Evolutionary conservation across 83 land plant genomes (phyloP).

Genomic region (Picea engelmannii): DNA sequence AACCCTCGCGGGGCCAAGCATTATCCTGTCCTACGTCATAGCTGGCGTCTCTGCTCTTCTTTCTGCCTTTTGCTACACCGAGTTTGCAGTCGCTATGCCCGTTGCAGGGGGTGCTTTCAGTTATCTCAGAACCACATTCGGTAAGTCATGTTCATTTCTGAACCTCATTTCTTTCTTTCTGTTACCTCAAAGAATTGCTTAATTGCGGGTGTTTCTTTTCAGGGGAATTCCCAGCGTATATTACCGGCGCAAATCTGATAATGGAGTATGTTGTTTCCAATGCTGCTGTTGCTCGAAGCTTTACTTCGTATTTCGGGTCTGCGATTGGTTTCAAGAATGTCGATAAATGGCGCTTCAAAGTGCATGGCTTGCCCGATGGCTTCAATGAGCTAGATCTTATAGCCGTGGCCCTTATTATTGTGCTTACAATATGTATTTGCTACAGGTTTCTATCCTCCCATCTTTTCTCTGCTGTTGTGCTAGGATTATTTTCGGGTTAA

Average conservation of each 20-base stretch:
- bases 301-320: conserved; percentile 71
- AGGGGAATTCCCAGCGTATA: conserved; percentile 72
- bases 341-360: conserved; percentile 59
- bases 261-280: conserved; percentile 34
- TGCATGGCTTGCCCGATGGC: conserved; percentile 49
- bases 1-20: conserved; percentile 68
- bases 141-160: conserved; percentile 17
- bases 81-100: conserved; percentile 91
- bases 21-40: conserved; percentile 76
- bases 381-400: conserved; percentile 73
- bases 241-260: conserved; percentile 84
- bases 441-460: background rate
- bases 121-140: conserved; percentile 85
- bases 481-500: background rate
- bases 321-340: conserved; percentile 46
- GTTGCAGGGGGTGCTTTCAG: conserved; percentile 92
- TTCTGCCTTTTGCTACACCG: conserved; percentile 90
- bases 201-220: background rate
- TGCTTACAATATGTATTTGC: too few relatives aligned
- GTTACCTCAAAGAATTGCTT: too few relatives aligned
- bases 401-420: background rate
- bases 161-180: too few relatives aligned
- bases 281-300: conserved; percentile 85
- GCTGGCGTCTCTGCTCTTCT: conserved; percentile 91
- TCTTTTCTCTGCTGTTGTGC: too few relatives aligned